Conservation (phyloP, 2,329 filamentous ascomycete genomes). For the Epichloe baconii region DNA sequence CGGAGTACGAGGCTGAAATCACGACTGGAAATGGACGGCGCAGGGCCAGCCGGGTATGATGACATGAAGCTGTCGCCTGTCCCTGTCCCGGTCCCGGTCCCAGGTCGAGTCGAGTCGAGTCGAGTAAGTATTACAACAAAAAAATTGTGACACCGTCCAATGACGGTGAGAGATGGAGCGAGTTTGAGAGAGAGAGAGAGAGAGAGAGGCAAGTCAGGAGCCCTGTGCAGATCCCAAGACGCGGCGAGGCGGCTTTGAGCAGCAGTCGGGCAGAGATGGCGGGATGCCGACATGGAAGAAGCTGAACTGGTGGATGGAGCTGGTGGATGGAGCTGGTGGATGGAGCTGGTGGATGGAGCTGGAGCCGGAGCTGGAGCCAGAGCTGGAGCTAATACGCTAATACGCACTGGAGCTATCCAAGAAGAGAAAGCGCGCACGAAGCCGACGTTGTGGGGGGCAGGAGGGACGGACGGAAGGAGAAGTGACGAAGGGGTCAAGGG, state of each 20-base stretch:
- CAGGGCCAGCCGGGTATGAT: too few relatives aligned
- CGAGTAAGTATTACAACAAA: neutral
- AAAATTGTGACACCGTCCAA: neutral
- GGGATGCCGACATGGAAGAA: constrained; percentile 1
- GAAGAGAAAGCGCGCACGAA: constrained; percentile 2
- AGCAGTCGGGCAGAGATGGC: constrained; percentile 10
- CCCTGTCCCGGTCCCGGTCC: neutral
- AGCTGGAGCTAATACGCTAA: neutral
- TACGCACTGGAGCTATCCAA: constrained; percentile 3
- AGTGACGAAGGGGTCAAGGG: neutral
- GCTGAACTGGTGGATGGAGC: neutral
- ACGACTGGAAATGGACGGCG: too few relatives aligned
- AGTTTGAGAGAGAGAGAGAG: neutral
- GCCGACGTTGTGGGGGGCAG: neutral
- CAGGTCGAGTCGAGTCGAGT: neutral
- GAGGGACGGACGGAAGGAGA: neutral
- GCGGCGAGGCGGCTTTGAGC: constrained; percentile 6
- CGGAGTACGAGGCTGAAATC: too few relatives aligned
- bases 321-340: neutral
- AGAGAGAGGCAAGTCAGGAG: neutral
- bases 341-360: neutral
- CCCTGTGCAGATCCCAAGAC: constrained; percentile 5
- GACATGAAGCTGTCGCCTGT: neutral
- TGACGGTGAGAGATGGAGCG: neutral
- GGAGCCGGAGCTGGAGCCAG: neutral